These are phyloP conservation scores for Candida smagusa DNA, from an alignment of 1,139 yeast genomes.

Conservation along the genomic window DNA sequence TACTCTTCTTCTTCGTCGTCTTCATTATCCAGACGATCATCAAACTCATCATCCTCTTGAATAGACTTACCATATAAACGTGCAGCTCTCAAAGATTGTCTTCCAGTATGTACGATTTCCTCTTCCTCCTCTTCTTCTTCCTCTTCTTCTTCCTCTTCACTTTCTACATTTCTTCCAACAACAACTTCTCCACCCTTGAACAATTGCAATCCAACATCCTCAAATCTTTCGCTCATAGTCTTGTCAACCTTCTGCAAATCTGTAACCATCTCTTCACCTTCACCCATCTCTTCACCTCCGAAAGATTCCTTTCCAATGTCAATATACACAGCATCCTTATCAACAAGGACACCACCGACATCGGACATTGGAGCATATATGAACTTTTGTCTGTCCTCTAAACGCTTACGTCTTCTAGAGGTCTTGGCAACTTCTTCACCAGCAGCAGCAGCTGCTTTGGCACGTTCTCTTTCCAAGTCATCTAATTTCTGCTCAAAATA, in stretches of 20 bases:
- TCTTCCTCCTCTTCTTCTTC: constrained; percentile 35
- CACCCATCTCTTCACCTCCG: constrained; percentile 62
- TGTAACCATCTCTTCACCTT: constrained; percentile 79
- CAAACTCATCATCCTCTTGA: constrained; percentile 49
- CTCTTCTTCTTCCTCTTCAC: constrained; percentile 35
- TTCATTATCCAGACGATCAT: constrained; percentile 27
- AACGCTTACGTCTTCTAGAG: constrained; percentile 74
- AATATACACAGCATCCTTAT: constrained; percentile 94
- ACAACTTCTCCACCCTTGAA: constrained; percentile 59
- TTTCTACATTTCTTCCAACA: constrained; percentile 25
- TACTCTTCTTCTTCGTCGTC: constrained; percentile 41
- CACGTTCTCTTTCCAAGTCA: constrained; percentile 68
- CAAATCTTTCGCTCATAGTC: constrained; percentile 59
- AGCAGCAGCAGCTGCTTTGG: constrained; percentile 57
- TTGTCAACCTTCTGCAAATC: constrained; percentile 69
- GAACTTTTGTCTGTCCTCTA: constrained; percentile 90
- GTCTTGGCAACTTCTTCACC: constrained; percentile 57
- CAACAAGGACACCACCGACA: constrained; percentile 95
- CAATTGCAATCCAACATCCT: constrained; percentile 68
- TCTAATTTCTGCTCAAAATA: constrained; percentile 82
- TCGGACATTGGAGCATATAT: constrained; percentile 99
- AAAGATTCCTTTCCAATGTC: constrained; percentile 73
- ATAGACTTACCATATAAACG: constrained; percentile 55
- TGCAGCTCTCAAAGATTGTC: constrained; percentile 58
- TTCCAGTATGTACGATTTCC: constrained; percentile 45